Evolutionary conservation across 495 filamentous ascomycete genomes (phyloP).

Genomic region (Penicillium angulare): DNA sequence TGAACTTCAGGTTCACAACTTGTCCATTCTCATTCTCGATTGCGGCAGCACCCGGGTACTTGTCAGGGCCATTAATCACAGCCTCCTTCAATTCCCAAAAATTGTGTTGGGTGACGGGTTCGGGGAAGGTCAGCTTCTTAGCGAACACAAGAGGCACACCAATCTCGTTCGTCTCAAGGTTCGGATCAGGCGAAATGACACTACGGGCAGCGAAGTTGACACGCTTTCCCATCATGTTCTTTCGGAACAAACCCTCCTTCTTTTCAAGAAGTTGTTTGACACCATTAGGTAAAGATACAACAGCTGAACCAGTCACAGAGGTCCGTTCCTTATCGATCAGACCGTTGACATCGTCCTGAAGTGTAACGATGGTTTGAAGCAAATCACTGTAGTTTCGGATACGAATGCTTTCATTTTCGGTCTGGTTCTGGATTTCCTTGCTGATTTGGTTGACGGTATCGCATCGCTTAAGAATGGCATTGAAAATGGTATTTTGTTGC

Average conservation of each 20-base stretch:
- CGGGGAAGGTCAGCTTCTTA: slow-evolving; percentile 92
- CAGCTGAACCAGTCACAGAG: slow-evolving; percentile 68
- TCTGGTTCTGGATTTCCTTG: slow-evolving; percentile 59
- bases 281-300: slow-evolving; percentile 49
- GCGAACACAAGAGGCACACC: slow-evolving; percentile 97
- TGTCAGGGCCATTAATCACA: slow-evolving; percentile 91
- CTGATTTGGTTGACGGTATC: slow-evolving; percentile 72
- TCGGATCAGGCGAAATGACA: slow-evolving; percentile 98
- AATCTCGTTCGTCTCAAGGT: slow-evolving; percentile 98
- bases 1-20: slow-evolving; percentile 80
- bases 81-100: slow-evolving; percentile 92
- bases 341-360: slow-evolving; percentile 89
- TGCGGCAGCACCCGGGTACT: slow-evolving; percentile 90
- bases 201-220: slow-evolving; percentile 97
- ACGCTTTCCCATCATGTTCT: slow-evolving; percentile 99
- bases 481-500: slow-evolving; percentile 81
- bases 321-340: slow-evolving; percentile 86
- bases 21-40: slow-evolving; percentile 96
- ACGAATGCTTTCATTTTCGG: slow-evolving; percentile 34
- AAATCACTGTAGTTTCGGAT: slow-evolving; percentile 58
- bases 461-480: slow-evolving; percentile 69
- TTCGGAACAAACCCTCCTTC: slow-evolving; percentile 97
- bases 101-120: slow-evolving; percentile 96
- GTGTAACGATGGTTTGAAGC: slow-evolving; percentile 68
- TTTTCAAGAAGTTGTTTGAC: slow-evolving; percentile 98